A percentile compares a stretch with the other conserved stretches of the same genome.
These are phyloP conservation scores for Neurospora terricola DNA, from an alignment of 495 filamentous ascomycete genomes.

Conservation along the genomic window DNA sequence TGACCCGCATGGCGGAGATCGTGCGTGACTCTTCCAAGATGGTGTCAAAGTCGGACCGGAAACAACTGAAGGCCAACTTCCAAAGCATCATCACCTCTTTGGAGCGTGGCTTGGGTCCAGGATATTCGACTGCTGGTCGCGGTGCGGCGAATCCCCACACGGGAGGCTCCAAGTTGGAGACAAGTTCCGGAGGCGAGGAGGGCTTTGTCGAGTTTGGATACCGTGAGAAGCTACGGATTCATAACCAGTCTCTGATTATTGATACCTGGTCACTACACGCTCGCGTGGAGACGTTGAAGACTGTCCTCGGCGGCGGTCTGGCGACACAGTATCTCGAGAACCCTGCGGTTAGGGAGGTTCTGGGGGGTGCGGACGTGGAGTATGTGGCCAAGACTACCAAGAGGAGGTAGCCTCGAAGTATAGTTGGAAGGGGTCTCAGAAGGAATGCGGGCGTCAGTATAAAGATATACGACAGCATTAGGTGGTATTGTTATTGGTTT, in stretches of 20 bases:
- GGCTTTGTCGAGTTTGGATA: conserved; percentile 68
- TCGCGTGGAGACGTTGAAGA: conserved; percentile 62
- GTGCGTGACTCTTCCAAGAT: conserved; percentile 53
- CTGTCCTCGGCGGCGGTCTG: conserved; percentile 74
- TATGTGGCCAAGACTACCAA: conserved; percentile 4
- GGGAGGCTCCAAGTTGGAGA: conserved; percentile 37
- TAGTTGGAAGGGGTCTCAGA: not conserved
- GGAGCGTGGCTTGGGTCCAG: conserved; percentile 48
- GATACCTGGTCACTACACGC: conserved; percentile 88
- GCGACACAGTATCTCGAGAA: conserved; percentile 73
- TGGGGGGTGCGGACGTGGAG: conserved; percentile 34
- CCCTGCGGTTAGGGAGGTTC: conserved; percentile 62
- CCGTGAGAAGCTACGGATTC: conserved; percentile 65
- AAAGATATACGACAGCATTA: not conserved
- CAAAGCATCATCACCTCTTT: conserved; percentile 75
- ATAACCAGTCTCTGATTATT: conserved; percentile 64
- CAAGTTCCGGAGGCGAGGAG: conserved; percentile 49
- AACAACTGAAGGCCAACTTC: conserved; percentile 68
- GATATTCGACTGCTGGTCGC: conserved; percentile 35
- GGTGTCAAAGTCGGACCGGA: conserved; percentile 70
- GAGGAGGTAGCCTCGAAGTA: not conserved
- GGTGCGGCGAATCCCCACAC: conserved; percentile 29
- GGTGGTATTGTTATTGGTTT: not conserved
- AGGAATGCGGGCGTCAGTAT: not conserved
- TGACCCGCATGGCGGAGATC: conserved; percentile 43